Base-by-base conservation (phyloP, 768 basidiomycete species). In the Suillus fuscotomentosus region DNA sequence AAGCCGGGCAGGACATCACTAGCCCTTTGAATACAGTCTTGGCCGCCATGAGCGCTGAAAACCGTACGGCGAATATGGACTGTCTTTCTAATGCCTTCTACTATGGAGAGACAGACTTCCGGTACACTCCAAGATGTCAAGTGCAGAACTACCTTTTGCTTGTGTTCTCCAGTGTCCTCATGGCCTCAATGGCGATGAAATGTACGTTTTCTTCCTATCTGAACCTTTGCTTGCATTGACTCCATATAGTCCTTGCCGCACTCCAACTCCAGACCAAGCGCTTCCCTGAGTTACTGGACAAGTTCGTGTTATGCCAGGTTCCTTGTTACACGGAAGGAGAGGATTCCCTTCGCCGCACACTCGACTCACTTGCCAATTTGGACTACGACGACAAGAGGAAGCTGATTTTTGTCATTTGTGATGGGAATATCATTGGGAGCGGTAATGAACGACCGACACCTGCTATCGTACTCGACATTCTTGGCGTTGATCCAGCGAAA, bases 301-400 rank as follows among this genome's bases (percentile, higher is more conserved):
- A 89, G 73, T 89, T 89, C 66, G 82, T 89, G 63, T 77, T 88
- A 61, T 88, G 87, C 68, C 86, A 88, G 71, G 84, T 88, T 7
- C 88, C 87, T 41, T 89, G 88, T 73, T 89, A 89, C 67, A 89
- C 88, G 1, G 88, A 89, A 73, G 87, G 88, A 66, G 88, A 89
- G 69, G 88, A 89, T 55, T 88, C 86, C 0, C 77, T 89, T 34
- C 86, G 88, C 42, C 78, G 80, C 41, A 89, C 88, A n/a, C 85
- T 89, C 66, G 88, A 89, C 72, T 89, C 87, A 3, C 79, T 89
- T 42, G 85, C 87, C 9, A 81, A 80, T 36, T 76, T 89, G 66
- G 82, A 85, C 69, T 89, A 89, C 63, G 88, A 89, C 66, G 88
- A 89, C 74, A 89, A 89, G 73, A 82, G 88, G 66, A 89, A 89